phyloP scores from a whole-genome alignment of 2,329 filamentous ascomycete genomes.

The Diplodia corticola region DNA sequence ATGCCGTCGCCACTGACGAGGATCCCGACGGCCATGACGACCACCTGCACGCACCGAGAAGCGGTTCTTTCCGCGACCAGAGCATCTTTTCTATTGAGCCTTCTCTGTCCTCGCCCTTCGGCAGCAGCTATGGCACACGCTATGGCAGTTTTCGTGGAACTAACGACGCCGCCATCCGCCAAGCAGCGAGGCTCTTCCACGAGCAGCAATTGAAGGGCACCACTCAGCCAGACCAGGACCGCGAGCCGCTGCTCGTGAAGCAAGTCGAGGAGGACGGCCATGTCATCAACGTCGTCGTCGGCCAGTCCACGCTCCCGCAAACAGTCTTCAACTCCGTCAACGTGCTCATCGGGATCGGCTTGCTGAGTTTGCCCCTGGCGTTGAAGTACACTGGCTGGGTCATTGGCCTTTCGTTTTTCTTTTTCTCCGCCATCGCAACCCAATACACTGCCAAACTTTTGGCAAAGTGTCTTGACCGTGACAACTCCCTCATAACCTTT shows the following conservation, averaged over 20 bases:
- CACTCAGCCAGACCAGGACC: constrained; percentile 47
- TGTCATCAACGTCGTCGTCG: constrained; percentile 79
- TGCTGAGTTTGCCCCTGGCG: constrained; percentile 85
- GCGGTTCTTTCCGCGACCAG: constrained; percentile 38
- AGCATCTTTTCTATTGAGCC: constrained; percentile 53
- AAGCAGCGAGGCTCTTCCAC: constrained; percentile 54
- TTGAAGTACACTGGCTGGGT: constrained; percentile 88
- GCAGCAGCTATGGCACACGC: constrained; percentile 66
- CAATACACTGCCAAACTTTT: constrained; percentile 83
- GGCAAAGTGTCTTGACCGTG: constrained; percentile 84
- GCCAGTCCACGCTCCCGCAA: constrained; percentile 92
- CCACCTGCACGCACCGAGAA: constrained; percentile 19
- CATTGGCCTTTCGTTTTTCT: constrained; percentile 72
- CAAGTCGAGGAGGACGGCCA: constrained; percentile 83
- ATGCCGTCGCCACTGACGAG: constrained; percentile 38
- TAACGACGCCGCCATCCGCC: constrained; percentile 57
- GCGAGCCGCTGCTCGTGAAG: constrained; percentile 81
- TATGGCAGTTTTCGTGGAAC: constrained; percentile 55
- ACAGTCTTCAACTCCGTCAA: constrained; percentile 97
- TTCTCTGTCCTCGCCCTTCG: constrained; percentile 64
- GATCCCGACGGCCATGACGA: background rate
- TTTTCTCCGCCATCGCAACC: constrained; percentile 73
- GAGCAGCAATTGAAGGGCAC: constrained; percentile 48
- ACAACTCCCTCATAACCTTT: constrained; percentile 85
- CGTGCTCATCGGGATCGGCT: constrained; percentile 83